Evolutionary conservation across 2,329 filamentous ascomycete genomes (phyloP), one percentile per base, ranked within the genome.

Genomic region (Ophiostoma himal-ulmi): DNA sequence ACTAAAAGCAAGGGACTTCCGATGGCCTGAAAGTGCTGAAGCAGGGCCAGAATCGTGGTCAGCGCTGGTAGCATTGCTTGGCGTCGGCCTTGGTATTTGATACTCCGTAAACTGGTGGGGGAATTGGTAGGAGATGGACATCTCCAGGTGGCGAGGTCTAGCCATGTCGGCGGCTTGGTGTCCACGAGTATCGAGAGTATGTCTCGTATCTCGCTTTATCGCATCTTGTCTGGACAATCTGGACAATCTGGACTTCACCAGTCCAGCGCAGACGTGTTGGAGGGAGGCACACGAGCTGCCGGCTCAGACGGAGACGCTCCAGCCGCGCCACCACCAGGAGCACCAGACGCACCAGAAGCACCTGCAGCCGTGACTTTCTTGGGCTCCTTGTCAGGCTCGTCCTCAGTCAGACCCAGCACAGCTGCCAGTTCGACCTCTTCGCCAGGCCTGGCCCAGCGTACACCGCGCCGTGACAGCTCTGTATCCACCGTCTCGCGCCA

Each of bases 401-500:
- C 72, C 14, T 72, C 71, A 17, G 48, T 36, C n/a, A 73, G 68
- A 1, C 72, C 73, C n/a, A 74, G 69, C 14, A 65, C 70, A 5
- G 70, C 70, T 13, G 68, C 67, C 44, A 74, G 64, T 1, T 48
- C 68, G 0, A 44, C 70, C 26, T 70, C 73, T 14, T 72, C 71
- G 48, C 68, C 64, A 2, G 60, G 36, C 13, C 20, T 68, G 44
- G 54, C 71, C 72, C 72, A 73, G 10, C 65, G 64, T 30, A 74
- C 67, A 14, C 72, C 70, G 8, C 60, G 34, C 66, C 76, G 79
- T 71, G 72, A 72, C 20, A 82, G 79, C 75, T 84, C 80, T 5
- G 75, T 77, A 30, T 79, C 75, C 1, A 86, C 78, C 10, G 81
- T 77, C 1, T 30, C 76, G 44, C 81, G 81, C 91, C 91, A 94